Evolutionary conservation across 1,139 yeast genomes (phyloP).

Genomic region (Debaryomyces coudertii): DNA sequence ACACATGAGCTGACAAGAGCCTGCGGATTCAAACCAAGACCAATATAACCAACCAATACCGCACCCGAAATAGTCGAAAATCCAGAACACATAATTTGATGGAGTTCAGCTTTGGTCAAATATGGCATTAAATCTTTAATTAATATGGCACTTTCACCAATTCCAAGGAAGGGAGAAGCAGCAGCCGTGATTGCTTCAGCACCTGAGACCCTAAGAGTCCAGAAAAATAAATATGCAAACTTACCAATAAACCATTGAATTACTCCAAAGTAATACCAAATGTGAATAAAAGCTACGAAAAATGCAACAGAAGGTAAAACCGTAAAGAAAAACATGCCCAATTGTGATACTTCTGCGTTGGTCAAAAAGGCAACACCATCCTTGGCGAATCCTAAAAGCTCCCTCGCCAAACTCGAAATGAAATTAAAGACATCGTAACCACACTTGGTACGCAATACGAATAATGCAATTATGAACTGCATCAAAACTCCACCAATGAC

Average conservation of each 20-base stretch:
- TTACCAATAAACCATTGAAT: slow-evolving; percentile 66
- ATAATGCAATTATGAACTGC: slow-evolving; percentile 64
- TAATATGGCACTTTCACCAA: slow-evolving; percentile 68
- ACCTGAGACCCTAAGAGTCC: slow-evolving; percentile 64
- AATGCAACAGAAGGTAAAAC: slow-evolving; percentile 67
- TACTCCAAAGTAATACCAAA: slow-evolving; percentile 62
- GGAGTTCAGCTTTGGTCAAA: slow-evolving; percentile 64
- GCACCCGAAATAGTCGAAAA: slow-evolving; percentile 72
- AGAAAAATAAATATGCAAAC: slow-evolving; percentile 62
- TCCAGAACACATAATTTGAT: slow-evolving; percentile 68
- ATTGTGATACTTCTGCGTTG: slow-evolving; percentile 38
- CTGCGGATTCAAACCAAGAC: slow-evolving; percentile 65
- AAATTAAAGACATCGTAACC: slow-evolving; percentile 70
- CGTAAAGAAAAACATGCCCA: slow-evolving; percentile 57
- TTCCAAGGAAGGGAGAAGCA: slow-evolving; percentile 71
- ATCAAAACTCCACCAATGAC: slow-evolving; percentile 65
- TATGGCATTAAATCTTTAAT: slow-evolving; percentile 65
- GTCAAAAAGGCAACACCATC: slow-evolving; percentile 67
- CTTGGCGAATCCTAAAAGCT: slow-evolving; percentile 62
- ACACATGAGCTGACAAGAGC: slow-evolving; percentile 70
- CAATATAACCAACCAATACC: slow-evolving; percentile 65
- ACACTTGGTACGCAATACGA: slow-evolving; percentile 61
- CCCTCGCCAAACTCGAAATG: slow-evolving; percentile 61
- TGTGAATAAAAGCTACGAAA: slow-evolving; percentile 66
- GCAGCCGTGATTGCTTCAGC: slow-evolving; percentile 73